Evolutionary conservation across 805 yeast species (phyloP), one percentile per base, ranked within the genome.

Genomic region (Kregervanrija fluxuum): DNA sequence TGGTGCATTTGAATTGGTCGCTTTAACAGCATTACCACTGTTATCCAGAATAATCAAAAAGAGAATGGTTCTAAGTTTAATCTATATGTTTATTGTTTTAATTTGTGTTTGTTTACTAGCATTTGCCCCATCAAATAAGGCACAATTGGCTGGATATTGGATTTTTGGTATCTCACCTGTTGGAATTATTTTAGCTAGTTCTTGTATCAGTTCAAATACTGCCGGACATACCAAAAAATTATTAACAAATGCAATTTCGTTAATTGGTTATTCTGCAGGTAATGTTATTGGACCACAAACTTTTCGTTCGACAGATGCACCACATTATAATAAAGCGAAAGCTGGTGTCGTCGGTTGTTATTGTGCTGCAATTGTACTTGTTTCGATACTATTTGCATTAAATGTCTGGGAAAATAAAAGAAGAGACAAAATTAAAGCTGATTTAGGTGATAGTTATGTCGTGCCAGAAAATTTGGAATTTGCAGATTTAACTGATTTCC

Each of bases 181-280:
- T 33, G 59, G 57, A 31, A 52, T 55, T 46, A 49, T 53, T 39
- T 52, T 54, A 11, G 39, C 28, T 13, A 30, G 30, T 16, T 41
- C 49, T 10, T 48, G 50, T 48, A 35, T 51, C 40, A 38, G 55
- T n/a, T 45, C 55, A 16, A 57, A 82, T 57, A 70, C 77, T 30
- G 77, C 86, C 1, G 91, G 91, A 3, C 75, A 77, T 48, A 80
- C 88, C n/a, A 84, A 84, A 59, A 78, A 81, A 54, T 66, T 78
- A 51, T 69, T 75, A 6, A 70, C 75, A 15, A 74, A 75, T 40
- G 79, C 80, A 9, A 60, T 77, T 31, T 72, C 72, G 37, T 66
- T 82, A 63, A 67, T 82, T 44, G 81, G 77, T 2, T 83, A 79
- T 56, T 77, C 85, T 37, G 71, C 75, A 39, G 85, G 86, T 11